phyloP scores from a whole-genome alignment of 768 basidiomycete species.

The Lentinula sp. region DNA sequence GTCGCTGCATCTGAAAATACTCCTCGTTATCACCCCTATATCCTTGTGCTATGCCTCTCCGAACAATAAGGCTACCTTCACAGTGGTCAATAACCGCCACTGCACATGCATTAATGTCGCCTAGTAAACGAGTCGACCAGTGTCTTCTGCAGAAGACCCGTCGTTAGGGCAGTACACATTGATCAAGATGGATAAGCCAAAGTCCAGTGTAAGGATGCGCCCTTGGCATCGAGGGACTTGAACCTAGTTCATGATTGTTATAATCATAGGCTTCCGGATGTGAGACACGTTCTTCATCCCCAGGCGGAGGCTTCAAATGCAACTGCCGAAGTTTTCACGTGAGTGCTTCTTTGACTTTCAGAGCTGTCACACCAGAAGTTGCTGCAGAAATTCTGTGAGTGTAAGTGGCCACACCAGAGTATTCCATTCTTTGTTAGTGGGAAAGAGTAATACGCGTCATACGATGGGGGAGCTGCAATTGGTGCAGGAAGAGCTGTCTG shows the following conservation, averaged over 20 bases:
- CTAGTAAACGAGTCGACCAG: conserved; percentile 61
- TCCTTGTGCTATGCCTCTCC: conserved; percentile 31
- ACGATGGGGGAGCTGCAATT: conserved; percentile 73
- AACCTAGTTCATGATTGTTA: conserved; percentile 30
- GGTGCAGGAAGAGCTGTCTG: conserved; percentile 60
- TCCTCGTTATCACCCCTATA: conserved; percentile 28
- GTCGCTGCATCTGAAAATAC: conserved; percentile 46
- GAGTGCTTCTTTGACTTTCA: conserved; percentile 74
- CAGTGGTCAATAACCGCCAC: conserved; percentile 87
- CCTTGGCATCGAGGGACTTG: conserved; percentile 72
- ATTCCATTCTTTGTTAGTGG: conserved; percentile 72
- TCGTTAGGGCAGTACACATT: conserved; percentile 94
- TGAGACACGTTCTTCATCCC: conserved; percentile 57
- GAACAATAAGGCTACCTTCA: conserved; percentile 64
- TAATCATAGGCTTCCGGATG: conserved; percentile 44
- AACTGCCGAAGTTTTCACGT: conserved; percentile 52
- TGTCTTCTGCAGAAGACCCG: conserved; percentile 62
- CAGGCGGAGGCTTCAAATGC: conserved; percentile 48
- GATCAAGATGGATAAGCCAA: conserved; percentile 92
- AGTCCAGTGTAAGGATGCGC: conserved; percentile 78
- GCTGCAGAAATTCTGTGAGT: conserved; percentile 52
- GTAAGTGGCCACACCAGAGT: conserved; percentile 91
- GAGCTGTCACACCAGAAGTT: conserved; percentile 34
- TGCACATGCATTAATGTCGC: conserved; percentile 90
- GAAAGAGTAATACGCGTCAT: conserved; percentile 89